These are phyloP conservation scores for Spiromastix sp. DNA, from an alignment of 2,329 filamentous ascomycete genomes.

Conservation along the genomic window DNA sequence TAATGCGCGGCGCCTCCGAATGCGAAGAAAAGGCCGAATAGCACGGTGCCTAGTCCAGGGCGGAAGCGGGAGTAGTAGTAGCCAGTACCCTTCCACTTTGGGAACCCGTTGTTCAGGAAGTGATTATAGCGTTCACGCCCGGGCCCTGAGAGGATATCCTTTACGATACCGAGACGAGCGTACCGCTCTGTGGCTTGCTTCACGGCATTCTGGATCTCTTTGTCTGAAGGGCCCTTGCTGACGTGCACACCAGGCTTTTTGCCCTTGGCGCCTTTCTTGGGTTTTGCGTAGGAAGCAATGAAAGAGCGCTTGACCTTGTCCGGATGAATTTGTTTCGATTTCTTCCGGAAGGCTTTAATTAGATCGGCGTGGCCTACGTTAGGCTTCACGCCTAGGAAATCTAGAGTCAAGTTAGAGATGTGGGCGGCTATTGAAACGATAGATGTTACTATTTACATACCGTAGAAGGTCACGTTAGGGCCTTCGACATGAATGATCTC, in stretches of 20 bases:
- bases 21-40: slow-evolving; percentile 70
- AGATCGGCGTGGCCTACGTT: slow-evolving; percentile 76
- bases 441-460: slow-evolving; percentile 22
- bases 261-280: slow-evolving; percentile 31
- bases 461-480: slow-evolving; percentile 75
- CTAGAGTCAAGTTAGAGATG: slow-evolving; percentile 28
- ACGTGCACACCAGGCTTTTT: slow-evolving; percentile 54
- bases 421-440: background rate
- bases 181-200: slow-evolving; percentile 77
- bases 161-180: slow-evolving; percentile 72
- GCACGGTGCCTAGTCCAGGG: slow-evolving; percentile 76
- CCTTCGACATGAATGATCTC: slow-evolving; percentile 72
- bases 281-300: slow-evolving; percentile 55
- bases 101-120: slow-evolving; percentile 87
- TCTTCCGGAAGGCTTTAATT: slow-evolving; percentile 88
- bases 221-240: slow-evolving; percentile 59
- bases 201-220: slow-evolving; percentile 65
- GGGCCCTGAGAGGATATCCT: slow-evolving; percentile 72
- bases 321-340: slow-evolving; percentile 71
- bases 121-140: slow-evolving; percentile 85
- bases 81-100: slow-evolving; percentile 89
- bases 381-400: slow-evolving; percentile 69
- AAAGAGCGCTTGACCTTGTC: slow-evolving; percentile 90
- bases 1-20: slow-evolving; percentile 84
- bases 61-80: slow-evolving; percentile 97